Evolutionary conservation across 1,284 basidiomycete species (phyloP).

Genomic region (Cystobasidium pallidum): DNA sequence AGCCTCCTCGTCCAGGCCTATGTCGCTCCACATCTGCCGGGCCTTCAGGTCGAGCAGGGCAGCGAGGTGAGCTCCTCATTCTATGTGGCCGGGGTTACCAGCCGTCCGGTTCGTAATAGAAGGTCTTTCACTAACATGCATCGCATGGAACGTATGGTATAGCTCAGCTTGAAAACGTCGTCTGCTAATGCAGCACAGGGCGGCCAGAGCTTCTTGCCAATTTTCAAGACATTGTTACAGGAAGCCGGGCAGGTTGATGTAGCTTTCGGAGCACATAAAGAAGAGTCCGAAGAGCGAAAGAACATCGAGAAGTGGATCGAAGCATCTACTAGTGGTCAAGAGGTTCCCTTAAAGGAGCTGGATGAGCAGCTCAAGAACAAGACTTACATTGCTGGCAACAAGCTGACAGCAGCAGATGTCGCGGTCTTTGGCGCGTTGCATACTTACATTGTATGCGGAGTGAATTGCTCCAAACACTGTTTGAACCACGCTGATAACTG

Average conservation of each 20-base stretch:
- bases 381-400: constrained; percentile 75
- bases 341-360: constrained; percentile 63
- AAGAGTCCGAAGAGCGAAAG: constrained; percentile 27
- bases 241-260: constrained; percentile 49
- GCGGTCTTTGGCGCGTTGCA: constrained; percentile 81
- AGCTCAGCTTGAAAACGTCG: constrained; percentile 43
- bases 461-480: neutral
- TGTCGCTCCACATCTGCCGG: constrained; percentile 36
- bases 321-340: constrained; percentile 27
- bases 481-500: neutral
- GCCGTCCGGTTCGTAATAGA: neutral
- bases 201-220: constrained; percentile 13
- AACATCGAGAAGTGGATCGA: constrained; percentile 37
- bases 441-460: constrained; percentile 70
- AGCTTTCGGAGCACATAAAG: constrained; percentile 30
- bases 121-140: neutral
- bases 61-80: constrained; percentile 31
- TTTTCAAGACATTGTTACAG: constrained; percentile 46
- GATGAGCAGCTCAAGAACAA: constrained; percentile 72
- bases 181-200: constrained; percentile 10
- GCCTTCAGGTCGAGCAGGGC: constrained; percentile 39
- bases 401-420: constrained; percentile 83
- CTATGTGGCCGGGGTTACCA: neutral
- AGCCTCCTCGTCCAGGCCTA: constrained; percentile 43
- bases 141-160: constrained; percentile 4